phyloP scores from a whole-genome alignment of 768 basidiomycete species.

The Lactifluus subvellereus region DNA sequence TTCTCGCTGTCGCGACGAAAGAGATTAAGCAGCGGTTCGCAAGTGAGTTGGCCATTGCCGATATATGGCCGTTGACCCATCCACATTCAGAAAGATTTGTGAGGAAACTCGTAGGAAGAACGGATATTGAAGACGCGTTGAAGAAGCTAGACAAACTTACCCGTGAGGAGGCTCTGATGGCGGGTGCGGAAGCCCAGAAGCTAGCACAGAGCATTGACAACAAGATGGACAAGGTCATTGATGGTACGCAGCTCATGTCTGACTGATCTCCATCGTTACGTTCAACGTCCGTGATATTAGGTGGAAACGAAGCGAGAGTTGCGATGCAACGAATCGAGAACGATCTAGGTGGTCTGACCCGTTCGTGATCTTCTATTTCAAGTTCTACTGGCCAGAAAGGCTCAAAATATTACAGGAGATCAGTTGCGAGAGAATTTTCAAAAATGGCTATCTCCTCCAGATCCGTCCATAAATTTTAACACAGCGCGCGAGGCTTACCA shows the following conservation, averaged over 20 bases:
- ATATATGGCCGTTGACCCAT: background rate
- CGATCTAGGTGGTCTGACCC: background rate
- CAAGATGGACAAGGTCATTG: background rate
- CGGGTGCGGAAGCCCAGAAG: background rate
- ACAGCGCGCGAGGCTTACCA: background rate
- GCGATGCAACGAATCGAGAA: background rate
- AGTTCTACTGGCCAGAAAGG: background rate
- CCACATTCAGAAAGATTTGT: background rate
- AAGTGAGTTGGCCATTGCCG: background rate
- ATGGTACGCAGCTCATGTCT: background rate
- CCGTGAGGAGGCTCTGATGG: background rate
- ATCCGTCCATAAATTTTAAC: background rate
- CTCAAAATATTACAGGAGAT: background rate
- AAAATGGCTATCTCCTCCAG: background rate
- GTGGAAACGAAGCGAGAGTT: background rate
- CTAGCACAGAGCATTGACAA: background rate
- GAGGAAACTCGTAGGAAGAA: background rate
- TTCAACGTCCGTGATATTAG: background rate
- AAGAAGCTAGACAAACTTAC: constrained; percentile 2
- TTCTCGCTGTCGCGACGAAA: background rate
- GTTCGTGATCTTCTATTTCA: background rate
- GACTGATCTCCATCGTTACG: background rate
- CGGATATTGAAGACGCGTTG: background rate
- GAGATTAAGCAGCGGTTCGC: background rate
- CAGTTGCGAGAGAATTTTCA: background rate